Base-by-base conservation (phyloP, 139 green algal genomes). In the Ulvella scutata region DNA sequence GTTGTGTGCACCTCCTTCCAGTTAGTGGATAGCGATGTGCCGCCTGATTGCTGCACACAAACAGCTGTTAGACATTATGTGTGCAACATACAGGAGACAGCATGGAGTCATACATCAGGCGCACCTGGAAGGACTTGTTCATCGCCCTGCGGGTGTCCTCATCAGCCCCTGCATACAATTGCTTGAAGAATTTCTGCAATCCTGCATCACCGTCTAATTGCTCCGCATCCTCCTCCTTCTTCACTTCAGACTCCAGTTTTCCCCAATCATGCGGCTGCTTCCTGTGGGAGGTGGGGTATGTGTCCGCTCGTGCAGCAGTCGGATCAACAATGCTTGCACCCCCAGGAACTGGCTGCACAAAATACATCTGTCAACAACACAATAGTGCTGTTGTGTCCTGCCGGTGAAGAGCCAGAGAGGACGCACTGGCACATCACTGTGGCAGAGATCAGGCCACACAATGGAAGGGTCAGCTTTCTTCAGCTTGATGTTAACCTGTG, bases 11-110 rank as follows among this genome's bases (percentile, higher is more conserved):
- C 88, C 10, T 99, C 95, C 37, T 84, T 86, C 95, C 95, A 99
- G 84, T 98, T 98, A 43, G 95, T 99, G 75, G 85, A 94, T 43
- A 99, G 86, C 73, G 92, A 86, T 0, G 92, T 98, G 37, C 95
- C 95, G 67, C 90, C 92, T 38, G 79, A 90, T 72, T 87, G 87
- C 79, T 88, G 77, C 72, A 81, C 1, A 2, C 3, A 2, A 81
- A 36, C 21, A 81, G 61, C 43, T 77, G 43, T 28, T 7, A 17
- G 28, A 21, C 77, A 72, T n/a, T 31, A 39, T 79, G 72, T 13
- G 17, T 51, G 28, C 20, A 81, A 13, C 13, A 23, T 10, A 72
- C n/a, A 79, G 72, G 13, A 78, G 17, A 78, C 61, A 73, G 10
- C 61, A 34, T 21, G 17, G 28, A 73, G 61, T 34, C 61, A 40